Evolutionary conservation across 139 green algal species (phyloP).

Genomic region (Edaphochlamys debaryana): DNA sequence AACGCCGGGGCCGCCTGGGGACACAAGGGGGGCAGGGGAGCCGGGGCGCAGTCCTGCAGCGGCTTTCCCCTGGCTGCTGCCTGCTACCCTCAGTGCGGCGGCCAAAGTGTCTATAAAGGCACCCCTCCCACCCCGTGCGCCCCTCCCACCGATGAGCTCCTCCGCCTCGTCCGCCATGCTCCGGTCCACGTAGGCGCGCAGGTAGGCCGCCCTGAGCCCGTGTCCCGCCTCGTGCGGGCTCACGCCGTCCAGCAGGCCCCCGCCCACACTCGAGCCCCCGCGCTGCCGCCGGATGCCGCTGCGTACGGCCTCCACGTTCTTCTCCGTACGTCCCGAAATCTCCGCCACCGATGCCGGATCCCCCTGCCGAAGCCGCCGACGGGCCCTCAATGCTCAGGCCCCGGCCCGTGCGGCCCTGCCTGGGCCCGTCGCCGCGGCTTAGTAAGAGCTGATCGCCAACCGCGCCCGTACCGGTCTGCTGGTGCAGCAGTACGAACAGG

Average conservation of each 20-base stretch:
- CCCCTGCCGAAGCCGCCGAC: background rate
- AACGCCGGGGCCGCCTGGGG: slow-evolving; percentile 17
- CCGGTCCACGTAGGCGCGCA: background rate
- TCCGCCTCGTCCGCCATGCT: background rate
- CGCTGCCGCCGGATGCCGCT: background rate
- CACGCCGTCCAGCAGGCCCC: too few relatives aligned
- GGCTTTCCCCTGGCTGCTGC: too few relatives aligned
- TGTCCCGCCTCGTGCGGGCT: too few relatives aligned
- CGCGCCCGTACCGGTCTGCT: too few relatives aligned
- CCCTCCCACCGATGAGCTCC: slow-evolving; percentile 24
- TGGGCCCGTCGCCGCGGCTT: too few relatives aligned
- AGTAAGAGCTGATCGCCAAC: too few relatives aligned
- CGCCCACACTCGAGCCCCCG: too few relatives aligned
- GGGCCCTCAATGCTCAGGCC: background rate
- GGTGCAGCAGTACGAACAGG: slow-evolving; percentile 48
- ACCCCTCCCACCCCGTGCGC: background rate
- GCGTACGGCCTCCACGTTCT: background rate
- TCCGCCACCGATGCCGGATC: background rate
- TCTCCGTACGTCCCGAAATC: slow-evolving; percentile 11
- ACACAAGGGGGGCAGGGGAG: too few relatives aligned
- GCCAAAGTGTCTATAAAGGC: too few relatives aligned
- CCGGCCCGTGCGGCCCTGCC: too few relatives aligned
- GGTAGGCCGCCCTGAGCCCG: slow-evolving; percentile 5
- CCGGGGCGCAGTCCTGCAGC: too few relatives aligned
- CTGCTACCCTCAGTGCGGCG: too few relatives aligned